phyloP scores from a whole-genome alignment of 306 rosid genomes.

The Rubus parviflorus region DNA sequence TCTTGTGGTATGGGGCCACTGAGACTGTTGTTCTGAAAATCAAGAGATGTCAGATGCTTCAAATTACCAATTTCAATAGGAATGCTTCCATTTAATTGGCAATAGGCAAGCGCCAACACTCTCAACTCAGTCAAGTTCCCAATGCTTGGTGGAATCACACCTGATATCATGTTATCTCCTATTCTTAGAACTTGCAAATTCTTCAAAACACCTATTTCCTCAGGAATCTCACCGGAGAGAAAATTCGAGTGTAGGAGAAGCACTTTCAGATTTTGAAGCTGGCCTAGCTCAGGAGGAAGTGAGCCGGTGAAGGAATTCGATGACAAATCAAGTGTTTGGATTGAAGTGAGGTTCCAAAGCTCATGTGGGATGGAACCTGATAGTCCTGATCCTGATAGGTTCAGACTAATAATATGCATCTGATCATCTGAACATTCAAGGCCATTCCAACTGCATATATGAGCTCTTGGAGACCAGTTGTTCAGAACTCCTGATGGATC shows the following conservation, averaged over 20 bases:
- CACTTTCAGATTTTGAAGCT: slow-evolving; percentile 55
- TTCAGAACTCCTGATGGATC: slow-evolving; percentile 62
- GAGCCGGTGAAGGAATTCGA: slow-evolving; percentile 65
- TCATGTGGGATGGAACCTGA: slow-evolving; percentile 66
- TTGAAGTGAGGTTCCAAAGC: slow-evolving; percentile 48
- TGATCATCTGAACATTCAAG: slow-evolving; percentile 59
- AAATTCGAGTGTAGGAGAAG: slow-evolving; percentile 65
- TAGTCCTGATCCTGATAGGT: slow-evolving; percentile 66
- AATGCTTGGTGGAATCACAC: slow-evolving; percentile 62
- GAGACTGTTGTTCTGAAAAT: slow-evolving; percentile 63
- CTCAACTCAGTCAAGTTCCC: slow-evolving; percentile 64
- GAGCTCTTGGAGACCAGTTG: slow-evolving; percentile 66
- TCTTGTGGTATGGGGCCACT: slow-evolving; percentile 72
- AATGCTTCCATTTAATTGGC: slow-evolving; percentile 80
- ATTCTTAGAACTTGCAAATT: slow-evolving; percentile 76
- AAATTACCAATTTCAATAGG: slow-evolving; percentile 66
- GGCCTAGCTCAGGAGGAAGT: slow-evolving; percentile 65
- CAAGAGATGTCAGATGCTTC: slow-evolving; percentile 71
- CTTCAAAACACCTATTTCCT: slow-evolving; percentile 73
- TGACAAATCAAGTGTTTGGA: slow-evolving; percentile 82
- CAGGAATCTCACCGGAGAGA: slow-evolving; percentile 76
- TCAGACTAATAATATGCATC: slow-evolving; percentile 50
- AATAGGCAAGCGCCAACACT: slow-evolving; percentile 63
- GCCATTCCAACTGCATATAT: slow-evolving; percentile 74
- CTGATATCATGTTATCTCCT: slow-evolving; percentile 73